Percentiles rank a stretch among this genome's conserved stretches.
phyloP scores from a whole-genome alignment of 768 basidiomycete genomes.

The Multifurca ochricompacta region DNA sequence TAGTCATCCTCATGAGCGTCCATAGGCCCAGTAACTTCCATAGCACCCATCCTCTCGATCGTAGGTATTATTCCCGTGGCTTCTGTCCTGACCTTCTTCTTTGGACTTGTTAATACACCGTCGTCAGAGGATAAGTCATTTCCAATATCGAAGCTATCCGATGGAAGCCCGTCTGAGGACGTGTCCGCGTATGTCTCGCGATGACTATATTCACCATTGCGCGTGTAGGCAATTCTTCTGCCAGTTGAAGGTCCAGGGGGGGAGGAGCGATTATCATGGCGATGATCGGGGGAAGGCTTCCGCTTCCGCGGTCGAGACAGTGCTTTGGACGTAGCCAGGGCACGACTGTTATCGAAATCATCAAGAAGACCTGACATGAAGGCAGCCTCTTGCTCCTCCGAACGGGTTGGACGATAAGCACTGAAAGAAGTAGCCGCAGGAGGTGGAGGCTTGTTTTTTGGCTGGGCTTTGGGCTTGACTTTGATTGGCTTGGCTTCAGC shows the following conservation, averaged over 20 bases:
- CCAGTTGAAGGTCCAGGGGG: slow-evolving; percentile 22
- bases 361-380: slow-evolving; percentile 82
- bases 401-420: slow-evolving; percentile 72
- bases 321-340: slow-evolving; percentile 31
- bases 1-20: slow-evolving; percentile 29
- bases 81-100: slow-evolving; percentile 52
- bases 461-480: slow-evolving; percentile 34
- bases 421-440: slow-evolving; percentile 51
- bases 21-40: slow-evolving; percentile 44
- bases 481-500: slow-evolving; percentile 38
- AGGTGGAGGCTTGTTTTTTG: slow-evolving; percentile 41
- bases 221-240: slow-evolving; percentile 1
- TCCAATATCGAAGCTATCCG: slow-evolving; percentile 23
- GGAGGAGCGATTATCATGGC: slow-evolving; percentile 21
- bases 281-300: slow-evolving; percentile 44
- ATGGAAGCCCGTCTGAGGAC: slow-evolving; percentile 28
- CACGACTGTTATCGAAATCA: slow-evolving; percentile 48
- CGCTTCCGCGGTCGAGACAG: slow-evolving; percentile 48
- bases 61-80: slow-evolving; percentile 44
- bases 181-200: slow-evolving; percentile 21
- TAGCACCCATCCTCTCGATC: slow-evolving; percentile 46
- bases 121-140: slow-evolving; percentile 42
- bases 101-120: slow-evolving; percentile 57
- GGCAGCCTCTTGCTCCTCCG: slow-evolving; percentile 76
- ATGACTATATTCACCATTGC: slow-evolving; percentile 12